Evolutionary conservation across 2,329 filamentous ascomycete genomes (phyloP), one percentile per base, ranked within the genome.

Genomic region (Diaporthe vaccinii): DNA sequence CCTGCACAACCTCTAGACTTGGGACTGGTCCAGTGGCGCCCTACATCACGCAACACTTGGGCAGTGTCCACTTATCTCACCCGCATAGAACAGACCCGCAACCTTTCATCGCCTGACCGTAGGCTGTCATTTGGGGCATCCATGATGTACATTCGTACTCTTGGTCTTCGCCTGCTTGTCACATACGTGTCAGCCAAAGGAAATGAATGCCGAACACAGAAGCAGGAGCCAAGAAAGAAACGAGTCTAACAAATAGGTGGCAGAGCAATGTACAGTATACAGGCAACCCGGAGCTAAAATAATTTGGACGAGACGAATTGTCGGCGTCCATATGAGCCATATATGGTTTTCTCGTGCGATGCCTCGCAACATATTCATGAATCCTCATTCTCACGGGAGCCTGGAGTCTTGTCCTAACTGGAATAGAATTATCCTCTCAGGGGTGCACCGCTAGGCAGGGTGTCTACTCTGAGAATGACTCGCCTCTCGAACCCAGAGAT

Each of bases 371-470:
- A 25, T 15, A 4, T 15, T 6, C 14, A 3, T 34, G 7, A n/a
- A 15, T 17, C 12, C 12, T 53, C 28, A 17, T 25, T 49, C 44
- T 49, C 20, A 49, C 20, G 44, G 44, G 4, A 7, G 20, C 10
- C 44, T 51, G 5, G 31, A 36, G 62, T 12, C 31, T 25, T 10
- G 46, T 68, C 44, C 46, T 9, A 25, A 25, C 44, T 39, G 39
- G 53, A 68, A 51, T 51, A 68, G 44, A 25, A 17, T 68, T 68
- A 25, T 20, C 2, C 8, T 36, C 44, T 67, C 62, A 68, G 62
- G 62, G 65, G 46, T 53, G 53, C 6, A 28, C n/a, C 9, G 46
- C 46, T 25, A 20, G 14, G 31, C 65, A 68, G n/a, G 65, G 46
- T 28, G 65, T 12, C 22, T 9, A 28, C 46, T 25, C 31, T 41